These are phyloP conservation scores for Fusarium incarnatum DNA, from an alignment of 2,329 filamentous ascomycete genomes.

Conservation along the genomic window DNA sequence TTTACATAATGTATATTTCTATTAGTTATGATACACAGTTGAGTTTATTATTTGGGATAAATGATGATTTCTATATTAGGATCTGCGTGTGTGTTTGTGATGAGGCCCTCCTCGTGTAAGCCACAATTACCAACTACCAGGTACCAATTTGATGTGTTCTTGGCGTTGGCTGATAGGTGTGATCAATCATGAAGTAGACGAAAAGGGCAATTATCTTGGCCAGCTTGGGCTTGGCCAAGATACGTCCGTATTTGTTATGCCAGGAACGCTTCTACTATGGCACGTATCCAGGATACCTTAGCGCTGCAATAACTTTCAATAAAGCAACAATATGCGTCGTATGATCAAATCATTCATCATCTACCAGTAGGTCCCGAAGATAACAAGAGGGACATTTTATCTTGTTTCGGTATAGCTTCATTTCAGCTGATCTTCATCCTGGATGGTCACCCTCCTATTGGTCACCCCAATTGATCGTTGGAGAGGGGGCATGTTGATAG, in stretches of 20 bases:
- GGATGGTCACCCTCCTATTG: constrained; percentile 17
- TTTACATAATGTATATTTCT: constrained; percentile 28
- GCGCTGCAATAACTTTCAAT: background rate
- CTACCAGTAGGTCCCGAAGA: constrained; percentile 18
- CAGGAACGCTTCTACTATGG: background rate
- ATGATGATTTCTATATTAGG: background rate
- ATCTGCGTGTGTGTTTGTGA: background rate
- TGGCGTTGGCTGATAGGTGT: constrained; percentile 1
- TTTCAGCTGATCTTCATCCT: constrained; percentile 11
- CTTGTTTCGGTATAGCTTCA: constrained; percentile 29
- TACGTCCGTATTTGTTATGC: background rate
- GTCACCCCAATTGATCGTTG: constrained; percentile 13
- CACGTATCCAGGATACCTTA: background rate
- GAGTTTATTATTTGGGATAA: background rate
- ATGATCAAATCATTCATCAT: constrained; percentile 11
- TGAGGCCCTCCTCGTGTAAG: background rate
- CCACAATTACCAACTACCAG: background rate
- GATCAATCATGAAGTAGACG: background rate
- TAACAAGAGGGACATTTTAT: constrained; percentile 31
- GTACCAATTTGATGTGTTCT: background rate
- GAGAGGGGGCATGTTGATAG: constrained; percentile 6
- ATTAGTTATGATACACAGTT: background rate
- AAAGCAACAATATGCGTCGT: background rate
- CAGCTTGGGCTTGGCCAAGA: background rate
- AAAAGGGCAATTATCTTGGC: background rate